Evolutionary conservation across 2,329 filamentous ascomycete genomes (phyloP), one percentile per base, ranked within the genome.

Genomic region (Cercospora nicotianae): DNA sequence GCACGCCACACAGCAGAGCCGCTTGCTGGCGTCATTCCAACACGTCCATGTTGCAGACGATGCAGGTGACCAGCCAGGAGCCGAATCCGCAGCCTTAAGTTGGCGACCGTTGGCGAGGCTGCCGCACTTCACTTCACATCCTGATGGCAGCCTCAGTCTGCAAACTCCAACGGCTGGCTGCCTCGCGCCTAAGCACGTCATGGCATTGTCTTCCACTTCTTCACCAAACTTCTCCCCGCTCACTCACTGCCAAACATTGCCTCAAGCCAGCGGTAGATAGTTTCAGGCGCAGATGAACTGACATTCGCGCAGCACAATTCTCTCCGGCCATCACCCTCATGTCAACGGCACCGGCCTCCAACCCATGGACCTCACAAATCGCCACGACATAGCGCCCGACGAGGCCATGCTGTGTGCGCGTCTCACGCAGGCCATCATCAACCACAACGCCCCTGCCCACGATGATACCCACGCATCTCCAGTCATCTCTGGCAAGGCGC

Each of bases 361-460:
- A 42, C 66, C 65, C 65, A 63, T 66, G 61, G 64, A 59, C 18
- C 36, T 62, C 30, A 3, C 58, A 10, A 57, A 59, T 26, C 60
- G 64, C 39, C 71, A 67, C 60, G 70, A 73, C 13, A 74, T 75
- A 26, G 70, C 66, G 12, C 75, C 75, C 7, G 72, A 72, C 69
- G 75, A 77, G 64, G 61, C 74, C 31, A 65, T 64, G 10, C 65
- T 71, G 33, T 76, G 75, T 68, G 68, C 73, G 42, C 64, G 66
- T 9, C 69, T 76, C 61, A 73, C 70, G 3, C 45, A 67, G 13
- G 66, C 72, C 33, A 69, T 76, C 45, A 45, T 42, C 30, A 31
- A 53, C 26, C 63, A 65, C 51, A 60, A 62, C 18, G 31, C 62
- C 6, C 58, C 67, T 10, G 26, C 26, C 16, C 18, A 23, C 20